phyloP scores from a whole-genome alignment of 2,329 filamentous ascomycete species.

The Aschersonia sp. region DNA sequence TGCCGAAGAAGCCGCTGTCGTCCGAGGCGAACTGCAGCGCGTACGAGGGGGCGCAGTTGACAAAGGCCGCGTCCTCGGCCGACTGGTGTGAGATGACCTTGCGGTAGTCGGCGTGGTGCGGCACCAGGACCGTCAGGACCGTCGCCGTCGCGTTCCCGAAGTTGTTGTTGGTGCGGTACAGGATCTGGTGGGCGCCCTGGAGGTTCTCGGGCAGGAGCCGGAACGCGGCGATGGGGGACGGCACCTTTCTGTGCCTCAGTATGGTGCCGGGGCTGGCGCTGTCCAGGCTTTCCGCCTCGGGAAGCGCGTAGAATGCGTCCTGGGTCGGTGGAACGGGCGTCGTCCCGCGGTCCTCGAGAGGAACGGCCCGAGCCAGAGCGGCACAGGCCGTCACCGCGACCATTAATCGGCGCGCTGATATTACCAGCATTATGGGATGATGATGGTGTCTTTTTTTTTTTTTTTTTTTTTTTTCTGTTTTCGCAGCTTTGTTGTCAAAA shows the following conservation, averaged over 20 bases:
- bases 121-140: conserved; percentile 23
- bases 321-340: not conserved
- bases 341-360: not conserved
- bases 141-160: conserved; percentile 19
- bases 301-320: not conserved
- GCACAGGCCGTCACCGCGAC: not conserved
- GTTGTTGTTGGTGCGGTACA: conserved; percentile 24
- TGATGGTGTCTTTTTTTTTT: no score
- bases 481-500: no score
- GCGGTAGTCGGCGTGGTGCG: conserved; percentile 12
- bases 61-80: conserved; percentile 21
- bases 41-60: conserved; percentile 18
- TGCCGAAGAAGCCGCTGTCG: conserved; percentile 14
- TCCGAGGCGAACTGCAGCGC: conserved; percentile 7
- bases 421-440: no score
- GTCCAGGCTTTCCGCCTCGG: not conserved
- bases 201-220: conserved; percentile 4
- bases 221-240: conserved; percentile 6
- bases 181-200: conserved; percentile 15
- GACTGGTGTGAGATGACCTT: conserved; percentile 27
- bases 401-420: not conserved
- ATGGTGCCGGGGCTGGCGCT: conserved; percentile 7
- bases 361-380: not conserved
- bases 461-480: no score
- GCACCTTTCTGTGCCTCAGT: conserved; percentile 7